phyloP scores from a whole-genome alignment of 192 early-diverging fungal species.

The Funneliformis geosporum region DNA sequence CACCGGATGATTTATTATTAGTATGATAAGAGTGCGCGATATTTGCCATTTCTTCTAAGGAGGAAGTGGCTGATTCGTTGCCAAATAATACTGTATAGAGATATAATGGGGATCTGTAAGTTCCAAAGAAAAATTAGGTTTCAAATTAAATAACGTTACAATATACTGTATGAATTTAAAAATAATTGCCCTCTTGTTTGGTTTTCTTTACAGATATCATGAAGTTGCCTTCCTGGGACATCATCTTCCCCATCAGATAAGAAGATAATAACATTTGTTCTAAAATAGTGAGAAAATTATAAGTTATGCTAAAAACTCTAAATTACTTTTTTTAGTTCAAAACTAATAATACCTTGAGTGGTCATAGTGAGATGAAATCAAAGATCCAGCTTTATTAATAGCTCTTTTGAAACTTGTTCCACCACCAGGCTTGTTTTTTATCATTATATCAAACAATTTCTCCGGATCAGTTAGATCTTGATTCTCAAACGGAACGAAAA shows the following conservation, averaged over 20 bases:
- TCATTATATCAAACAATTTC: slow-evolving; percentile 4
- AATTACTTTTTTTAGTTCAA: too few relatives aligned
- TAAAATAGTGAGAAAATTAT: neutral
- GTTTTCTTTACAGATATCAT: neutral
- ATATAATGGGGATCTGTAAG: slow-evolving; percentile 20
- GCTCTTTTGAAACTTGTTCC: slow-evolving; percentile 9
- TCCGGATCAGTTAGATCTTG: neutral
- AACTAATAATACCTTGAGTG: neutral
- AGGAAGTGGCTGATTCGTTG: neutral
- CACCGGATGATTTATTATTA: neutral
- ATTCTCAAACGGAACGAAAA: slow-evolving; percentile 18
- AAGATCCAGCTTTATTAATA: slow-evolving; percentile 1
- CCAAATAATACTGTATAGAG: slow-evolving; percentile 25
- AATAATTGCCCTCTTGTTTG: neutral
- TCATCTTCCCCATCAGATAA: slow-evolving; percentile 31
- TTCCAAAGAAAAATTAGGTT: neutral
- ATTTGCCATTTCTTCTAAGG: slow-evolving; percentile 18
- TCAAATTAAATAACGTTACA: neutral
- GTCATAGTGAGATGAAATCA: slow-evolving; percentile 2
- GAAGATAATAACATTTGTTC: slow-evolving; percentile 32
- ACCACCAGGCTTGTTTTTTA: neutral
- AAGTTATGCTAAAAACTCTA: too few relatives aligned
- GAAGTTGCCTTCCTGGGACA: neutral
- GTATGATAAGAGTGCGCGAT: slow-evolving; percentile 20
- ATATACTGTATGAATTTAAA: neutral